A percentile compares a stretch with the other conserved stretches of the same genome.
Conservation (phyloP, 306 rosid genomes). For the Astragalus membranaceus region DNA sequence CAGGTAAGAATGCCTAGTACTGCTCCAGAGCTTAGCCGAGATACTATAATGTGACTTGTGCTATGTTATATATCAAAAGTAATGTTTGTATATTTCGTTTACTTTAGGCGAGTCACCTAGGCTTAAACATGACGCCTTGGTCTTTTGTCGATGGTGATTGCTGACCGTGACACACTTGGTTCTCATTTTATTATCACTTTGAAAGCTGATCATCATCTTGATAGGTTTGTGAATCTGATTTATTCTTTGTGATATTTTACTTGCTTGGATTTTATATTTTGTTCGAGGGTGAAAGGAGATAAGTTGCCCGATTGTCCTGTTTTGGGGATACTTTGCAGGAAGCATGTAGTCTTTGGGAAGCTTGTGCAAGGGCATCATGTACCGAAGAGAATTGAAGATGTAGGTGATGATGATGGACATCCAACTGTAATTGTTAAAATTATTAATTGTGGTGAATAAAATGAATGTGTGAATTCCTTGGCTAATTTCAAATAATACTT, state of each 20-base stretch:
- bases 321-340: too few relatives aligned
- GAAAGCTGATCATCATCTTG: constrained; percentile 66
- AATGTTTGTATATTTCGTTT: background rate
- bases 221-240: constrained; percentile 49
- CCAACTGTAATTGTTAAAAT: constrained; percentile 93
- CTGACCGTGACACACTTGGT: constrained; percentile 68
- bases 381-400: constrained; percentile 70
- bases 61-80: background rate
- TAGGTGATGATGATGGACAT: constrained; percentile 66
- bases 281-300: too few relatives aligned
- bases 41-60: too few relatives aligned
- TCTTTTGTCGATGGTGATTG: constrained; percentile 71
- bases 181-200: constrained; percentile 84
- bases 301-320: too few relatives aligned
- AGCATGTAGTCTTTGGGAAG: too few relatives aligned
- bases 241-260: too few relatives aligned
- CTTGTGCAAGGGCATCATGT: constrained; percentile 55
- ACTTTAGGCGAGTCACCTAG: constrained; percentile 71
- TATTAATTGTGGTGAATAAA: constrained; percentile 80
- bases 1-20: too few relatives aligned
- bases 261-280: too few relatives aligned
- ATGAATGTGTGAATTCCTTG: constrained; percentile 43
- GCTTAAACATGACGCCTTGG: constrained; percentile 77
- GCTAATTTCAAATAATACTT: background rate
- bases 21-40: too few relatives aligned